Percentiles rank a stretch among this genome's conserved stretches.
These are phyloP conservation scores for Neltuma alba DNA, from an alignment of 306 rosid genomes.

Conservation along the genomic window DNA sequence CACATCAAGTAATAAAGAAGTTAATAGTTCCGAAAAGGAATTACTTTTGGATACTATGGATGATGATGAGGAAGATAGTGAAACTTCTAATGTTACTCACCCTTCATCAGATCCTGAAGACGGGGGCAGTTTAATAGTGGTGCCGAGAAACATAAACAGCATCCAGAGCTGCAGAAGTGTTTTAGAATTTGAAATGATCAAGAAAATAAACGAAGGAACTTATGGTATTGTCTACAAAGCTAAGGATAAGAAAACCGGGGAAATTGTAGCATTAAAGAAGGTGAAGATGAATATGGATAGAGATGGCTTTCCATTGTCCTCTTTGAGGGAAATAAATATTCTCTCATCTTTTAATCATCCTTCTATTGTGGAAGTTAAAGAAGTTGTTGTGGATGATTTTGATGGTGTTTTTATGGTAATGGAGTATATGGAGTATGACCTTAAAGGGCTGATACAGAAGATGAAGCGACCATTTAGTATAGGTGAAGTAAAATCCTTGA, in stretches of 20 bases:
- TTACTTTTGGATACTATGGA: slow-evolving; percentile 7
- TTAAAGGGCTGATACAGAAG: slow-evolving; percentile 63
- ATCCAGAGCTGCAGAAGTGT: slow-evolving; percentile 78
- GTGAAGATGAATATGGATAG: slow-evolving; percentile 80
- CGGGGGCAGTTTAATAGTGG: slow-evolving; percentile 25
- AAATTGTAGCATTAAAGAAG: slow-evolving; percentile 88
- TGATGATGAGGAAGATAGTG: slow-evolving; percentile 34
- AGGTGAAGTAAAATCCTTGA: slow-evolving; percentile 75
- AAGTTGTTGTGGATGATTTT: slow-evolving; percentile 73
- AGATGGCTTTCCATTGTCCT: slow-evolving; percentile 84
- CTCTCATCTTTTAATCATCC: slow-evolving; percentile 83
- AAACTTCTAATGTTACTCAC: slow-evolving; percentile 10
- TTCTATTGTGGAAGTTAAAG: slow-evolving; percentile 86
- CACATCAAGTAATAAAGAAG: slow-evolving; percentile 42
- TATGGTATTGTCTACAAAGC: slow-evolving; percentile 96
- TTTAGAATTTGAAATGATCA: slow-evolving; percentile 76
- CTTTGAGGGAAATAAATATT: slow-evolving; percentile 95
- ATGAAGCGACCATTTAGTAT: slow-evolving; percentile 76
- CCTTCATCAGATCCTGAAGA: slow-evolving; percentile 44
- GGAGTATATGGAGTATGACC: slow-evolving; percentile 92
- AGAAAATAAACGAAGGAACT: slow-evolving; percentile 93
- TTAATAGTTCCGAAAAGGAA: slow-evolving; percentile 34
- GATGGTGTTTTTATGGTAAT: slow-evolving; percentile 91
- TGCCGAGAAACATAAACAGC: slow-evolving; percentile 59
- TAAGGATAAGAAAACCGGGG: slow-evolving; percentile 79